These are phyloP conservation scores for Aspergillus wentii DNA, from an alignment of 495 filamentous ascomycete genomes.

Conservation along the genomic window DNA sequence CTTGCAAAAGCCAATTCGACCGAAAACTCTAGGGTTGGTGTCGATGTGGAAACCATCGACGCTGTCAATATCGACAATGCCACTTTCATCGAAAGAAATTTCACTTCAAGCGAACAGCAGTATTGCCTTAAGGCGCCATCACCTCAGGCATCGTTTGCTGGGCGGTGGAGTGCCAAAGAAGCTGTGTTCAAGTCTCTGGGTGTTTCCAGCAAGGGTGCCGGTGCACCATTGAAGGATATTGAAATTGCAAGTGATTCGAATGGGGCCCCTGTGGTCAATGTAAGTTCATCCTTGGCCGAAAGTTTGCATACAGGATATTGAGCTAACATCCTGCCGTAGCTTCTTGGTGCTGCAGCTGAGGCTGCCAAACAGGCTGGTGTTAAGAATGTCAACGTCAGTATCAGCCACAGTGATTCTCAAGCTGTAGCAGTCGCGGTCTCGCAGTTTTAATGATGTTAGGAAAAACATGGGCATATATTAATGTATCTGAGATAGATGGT, in stretches of 20 bases:
- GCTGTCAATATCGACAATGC: conserved; percentile 88
- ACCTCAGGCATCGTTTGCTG: conserved; percentile 82
- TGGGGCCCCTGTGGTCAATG: conserved; percentile 77
- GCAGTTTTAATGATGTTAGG: conserved; percentile 48
- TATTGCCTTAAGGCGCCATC: conserved; percentile 78
- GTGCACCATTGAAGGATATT: conserved; percentile 88
- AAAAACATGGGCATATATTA: conserved; percentile 9
- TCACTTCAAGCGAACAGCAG: conserved; percentile 72
- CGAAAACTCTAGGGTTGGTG: conserved; percentile 77
- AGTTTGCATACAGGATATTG: conserved; percentile 2
- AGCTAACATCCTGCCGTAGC: conserved; percentile 46
- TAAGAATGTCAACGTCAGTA: conserved; percentile 83
- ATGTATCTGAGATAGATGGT: not conserved
- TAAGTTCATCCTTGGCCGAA: conserved; percentile 45
- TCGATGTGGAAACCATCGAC: conserved; percentile 83
- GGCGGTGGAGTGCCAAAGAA: conserved; percentile 95
- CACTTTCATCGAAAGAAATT: conserved; percentile 93
- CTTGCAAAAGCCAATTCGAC: conserved; percentile 67
- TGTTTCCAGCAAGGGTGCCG: conserved; percentile 79
- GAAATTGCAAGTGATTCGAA: conserved; percentile 78
- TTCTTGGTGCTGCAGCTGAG: conserved; percentile 75
- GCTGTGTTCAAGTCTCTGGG: conserved; percentile 97
- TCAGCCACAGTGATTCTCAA: conserved; percentile 89
- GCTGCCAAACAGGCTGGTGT: conserved; percentile 81
- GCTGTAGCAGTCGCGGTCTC: conserved; percentile 89